These are phyloP conservation scores for Paraphoma sp. DNA, from an alignment of 2,329 filamentous ascomycete species.

Conservation along the genomic window DNA sequence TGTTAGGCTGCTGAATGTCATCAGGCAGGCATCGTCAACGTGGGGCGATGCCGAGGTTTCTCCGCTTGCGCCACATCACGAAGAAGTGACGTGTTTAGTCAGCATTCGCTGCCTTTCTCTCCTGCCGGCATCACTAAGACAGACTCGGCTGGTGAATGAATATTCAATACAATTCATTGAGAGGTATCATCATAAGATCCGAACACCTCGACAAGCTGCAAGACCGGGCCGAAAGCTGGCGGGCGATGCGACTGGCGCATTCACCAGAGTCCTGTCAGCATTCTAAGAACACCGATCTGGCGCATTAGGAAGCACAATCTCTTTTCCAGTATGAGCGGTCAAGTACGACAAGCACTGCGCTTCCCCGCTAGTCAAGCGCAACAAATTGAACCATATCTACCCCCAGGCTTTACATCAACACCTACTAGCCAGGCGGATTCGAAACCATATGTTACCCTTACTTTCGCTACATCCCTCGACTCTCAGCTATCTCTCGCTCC, in stretches of 20 bases:
- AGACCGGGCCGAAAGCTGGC: no score
- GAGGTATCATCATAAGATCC: no score
- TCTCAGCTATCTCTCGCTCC: conserved; percentile 77
- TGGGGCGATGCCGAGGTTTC: conserved; percentile 20
- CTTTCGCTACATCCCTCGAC: conserved; percentile 91
- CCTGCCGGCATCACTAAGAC: no score
- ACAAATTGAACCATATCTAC: conserved; percentile 61
- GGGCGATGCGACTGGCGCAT: no score
- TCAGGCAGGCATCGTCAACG: conserved; percentile 19
- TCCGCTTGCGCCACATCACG: conserved; percentile 11
- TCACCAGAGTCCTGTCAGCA: not conserved
- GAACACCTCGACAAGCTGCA: no score
- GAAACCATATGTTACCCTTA: conserved; percentile 66
- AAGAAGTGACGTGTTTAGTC: not conserved
- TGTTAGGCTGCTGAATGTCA: conserved; percentile 19
- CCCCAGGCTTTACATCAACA: conserved; percentile 5
- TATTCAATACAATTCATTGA: no score
- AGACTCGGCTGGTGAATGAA: no score
- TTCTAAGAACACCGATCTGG: not conserved
- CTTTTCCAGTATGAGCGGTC: not conserved
- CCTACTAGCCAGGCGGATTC: not conserved
- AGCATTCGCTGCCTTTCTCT: not conserved
- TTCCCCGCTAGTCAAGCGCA: conserved; percentile 54
- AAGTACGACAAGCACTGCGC: conserved; percentile 29
- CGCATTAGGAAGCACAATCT: not conserved